Percentiles rank a stretch among this genome's conserved stretches.
phyloP scores from a whole-genome alignment of 1,139 yeast genomes.

The Geotrichum australiense region DNA sequence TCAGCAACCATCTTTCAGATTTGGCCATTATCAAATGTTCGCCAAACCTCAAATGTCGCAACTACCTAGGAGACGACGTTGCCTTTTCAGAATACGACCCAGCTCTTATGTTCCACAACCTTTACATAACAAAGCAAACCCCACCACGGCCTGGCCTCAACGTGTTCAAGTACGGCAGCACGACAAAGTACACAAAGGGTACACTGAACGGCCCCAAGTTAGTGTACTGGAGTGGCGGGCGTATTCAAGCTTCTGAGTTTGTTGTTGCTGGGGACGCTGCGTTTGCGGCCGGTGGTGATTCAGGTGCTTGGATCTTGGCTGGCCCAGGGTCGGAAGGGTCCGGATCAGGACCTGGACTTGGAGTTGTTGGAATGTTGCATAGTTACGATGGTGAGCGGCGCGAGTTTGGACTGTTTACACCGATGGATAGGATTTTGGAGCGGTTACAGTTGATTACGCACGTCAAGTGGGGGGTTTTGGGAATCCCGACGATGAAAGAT shows the following conservation, averaged over 20 bases:
- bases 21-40: conserved; percentile 76
- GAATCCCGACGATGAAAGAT: conserved; percentile 35
- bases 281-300: conserved; percentile 92
- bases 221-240: conserved; percentile 92
- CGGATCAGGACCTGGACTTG: conserved; percentile 48
- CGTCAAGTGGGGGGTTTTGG: conserved; percentile 81
- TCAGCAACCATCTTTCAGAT: conserved; percentile 60
- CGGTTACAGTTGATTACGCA: conserved; percentile 73
- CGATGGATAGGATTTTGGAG: conserved; percentile 63
- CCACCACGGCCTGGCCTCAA: conserved; percentile 50
- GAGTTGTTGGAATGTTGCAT: conserved; percentile 89
- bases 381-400: conserved; percentile 87
- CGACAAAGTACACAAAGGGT: conserved; percentile 77
- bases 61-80: conserved; percentile 73
- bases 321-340: background rate
- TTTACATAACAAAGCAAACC: conserved; percentile 50
- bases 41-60: conserved; percentile 50
- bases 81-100: conserved; percentile 73
- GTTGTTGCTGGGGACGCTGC: conserved; percentile 52
- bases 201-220: conserved; percentile 69
- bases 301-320: conserved; percentile 79
- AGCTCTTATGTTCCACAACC: conserved; percentile 69
- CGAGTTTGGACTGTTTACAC: conserved; percentile 86
- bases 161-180: conserved; percentile 87
- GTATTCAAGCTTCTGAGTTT: conserved; percentile 80